phyloP scores from a whole-genome alignment of 2,329 filamentous ascomycete genomes.

The Capronia epimyces region DNA sequence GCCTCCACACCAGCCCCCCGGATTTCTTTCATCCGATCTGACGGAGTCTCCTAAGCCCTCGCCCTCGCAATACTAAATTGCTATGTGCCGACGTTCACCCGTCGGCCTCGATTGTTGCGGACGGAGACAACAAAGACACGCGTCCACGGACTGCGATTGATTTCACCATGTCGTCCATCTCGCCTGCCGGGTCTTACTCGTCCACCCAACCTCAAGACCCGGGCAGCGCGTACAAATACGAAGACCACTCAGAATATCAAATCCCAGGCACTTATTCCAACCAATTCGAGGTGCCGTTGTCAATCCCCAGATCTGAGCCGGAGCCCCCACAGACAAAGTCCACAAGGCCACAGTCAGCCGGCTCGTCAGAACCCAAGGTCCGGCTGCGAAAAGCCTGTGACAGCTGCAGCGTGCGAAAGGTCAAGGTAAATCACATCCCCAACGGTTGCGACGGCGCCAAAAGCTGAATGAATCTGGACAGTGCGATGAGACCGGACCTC shows the following conservation, averaged over 20 bases:
- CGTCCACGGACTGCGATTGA: background rate
- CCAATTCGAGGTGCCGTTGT: constrained; percentile 21
- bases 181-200: constrained; percentile 14
- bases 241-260: constrained; percentile 22
- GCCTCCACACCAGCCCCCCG: background rate
- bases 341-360: constrained; percentile 10
- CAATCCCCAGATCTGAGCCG: constrained; percentile 11
- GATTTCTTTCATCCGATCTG: background rate
- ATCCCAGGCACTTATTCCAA: constrained; percentile 19
- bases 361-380: constrained; percentile 31
- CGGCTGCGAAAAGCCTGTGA: constrained; percentile 50
- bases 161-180: constrained; percentile 21
- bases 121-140: constrained; percentile 4
- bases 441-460: constrained; percentile 1
- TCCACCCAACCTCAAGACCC: constrained; percentile 17
- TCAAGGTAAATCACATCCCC: constrained; percentile 41
- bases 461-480: constrained; percentile 31
- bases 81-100: constrained; percentile 25
- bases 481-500: constrained; percentile 62
- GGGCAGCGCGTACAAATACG: constrained; percentile 21
- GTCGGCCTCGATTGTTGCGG: constrained; percentile 9
- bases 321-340: constrained; percentile 8
- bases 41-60: constrained; percentile 10
- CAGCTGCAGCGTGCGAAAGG: constrained; percentile 50
- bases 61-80: background rate